Percentiles rank a stretch among this genome's conserved stretches.
Evolutionary conservation across 345 rosid genomes (phyloP).

Genomic region (Eucalyptus tenuipes): DNA sequence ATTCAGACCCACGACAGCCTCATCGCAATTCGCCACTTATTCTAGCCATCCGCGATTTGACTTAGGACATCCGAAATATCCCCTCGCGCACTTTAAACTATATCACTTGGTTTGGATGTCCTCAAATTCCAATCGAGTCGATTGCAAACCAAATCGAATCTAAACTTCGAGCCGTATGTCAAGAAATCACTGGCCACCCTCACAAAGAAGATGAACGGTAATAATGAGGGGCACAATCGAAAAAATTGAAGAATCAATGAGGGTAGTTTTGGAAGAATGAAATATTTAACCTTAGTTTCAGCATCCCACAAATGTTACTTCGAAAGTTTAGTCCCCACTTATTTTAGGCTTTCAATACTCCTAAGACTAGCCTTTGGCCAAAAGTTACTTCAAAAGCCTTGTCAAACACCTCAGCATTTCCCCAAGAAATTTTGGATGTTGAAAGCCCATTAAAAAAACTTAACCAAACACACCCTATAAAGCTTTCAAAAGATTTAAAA

Average conservation of each 20-base stretch:
- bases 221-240: accelerated
- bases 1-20: background rate
- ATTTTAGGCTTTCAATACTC: no score
- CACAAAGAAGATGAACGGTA: no score
- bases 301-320: no score
- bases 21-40: background rate
- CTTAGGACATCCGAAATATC: background rate
- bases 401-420: no score
- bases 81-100: background rate
- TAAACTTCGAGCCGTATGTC: background rate
- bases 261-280: no score
- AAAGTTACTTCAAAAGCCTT: accelerated
- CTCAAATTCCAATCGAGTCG: background rate
- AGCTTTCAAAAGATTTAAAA: background rate
- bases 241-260: no score
- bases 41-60: background rate
- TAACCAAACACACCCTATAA: no score
- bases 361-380: no score
- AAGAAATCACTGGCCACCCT: background rate
- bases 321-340: no score
- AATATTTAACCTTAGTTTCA: no score
- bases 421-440: no score
- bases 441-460: no score
- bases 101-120: background rate
- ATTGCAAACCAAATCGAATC: background rate